Evolutionary conservation across 148 eudicot species (phyloP).

Genomic region (Chenopodium berlandieri): DNA sequence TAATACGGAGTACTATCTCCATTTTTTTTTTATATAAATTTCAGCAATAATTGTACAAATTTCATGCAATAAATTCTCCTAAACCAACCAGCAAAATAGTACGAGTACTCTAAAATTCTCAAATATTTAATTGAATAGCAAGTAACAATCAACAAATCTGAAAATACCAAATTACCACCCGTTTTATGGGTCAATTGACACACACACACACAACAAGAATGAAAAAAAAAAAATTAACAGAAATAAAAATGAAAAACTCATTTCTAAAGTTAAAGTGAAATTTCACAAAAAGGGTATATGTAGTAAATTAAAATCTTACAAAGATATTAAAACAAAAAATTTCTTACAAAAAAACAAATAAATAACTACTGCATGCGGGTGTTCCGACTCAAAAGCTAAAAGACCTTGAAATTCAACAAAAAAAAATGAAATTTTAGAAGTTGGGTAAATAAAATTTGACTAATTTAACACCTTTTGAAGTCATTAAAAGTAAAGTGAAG

Average conservation of each 20-base stretch:
- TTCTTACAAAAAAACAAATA: neutral
- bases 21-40: neutral
- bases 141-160: slow-evolving; percentile 23
- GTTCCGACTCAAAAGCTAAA: neutral
- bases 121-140: neutral
- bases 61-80: neutral
- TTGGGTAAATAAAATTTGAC: neutral
- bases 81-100: neutral
- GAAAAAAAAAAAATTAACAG: neutral
- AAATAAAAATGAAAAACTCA: neutral
- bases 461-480: neutral
- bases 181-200: slow-evolving; percentile 16
- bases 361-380: neutral
- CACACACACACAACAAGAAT: neutral
- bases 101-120: neutral
- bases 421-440: neutral
- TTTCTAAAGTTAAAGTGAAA: neutral
- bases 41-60: neutral
- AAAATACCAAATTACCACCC: slow-evolving; percentile 17
- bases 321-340: neutral
- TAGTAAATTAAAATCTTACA: neutral
- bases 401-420: neutral
- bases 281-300: neutral
- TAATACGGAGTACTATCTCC: neutral
- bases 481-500: neutral